phyloP scores from a whole-genome alignment of 1,284 basidiomycete genomes.

The Cutaneotrichosporon curvatum region DNA sequence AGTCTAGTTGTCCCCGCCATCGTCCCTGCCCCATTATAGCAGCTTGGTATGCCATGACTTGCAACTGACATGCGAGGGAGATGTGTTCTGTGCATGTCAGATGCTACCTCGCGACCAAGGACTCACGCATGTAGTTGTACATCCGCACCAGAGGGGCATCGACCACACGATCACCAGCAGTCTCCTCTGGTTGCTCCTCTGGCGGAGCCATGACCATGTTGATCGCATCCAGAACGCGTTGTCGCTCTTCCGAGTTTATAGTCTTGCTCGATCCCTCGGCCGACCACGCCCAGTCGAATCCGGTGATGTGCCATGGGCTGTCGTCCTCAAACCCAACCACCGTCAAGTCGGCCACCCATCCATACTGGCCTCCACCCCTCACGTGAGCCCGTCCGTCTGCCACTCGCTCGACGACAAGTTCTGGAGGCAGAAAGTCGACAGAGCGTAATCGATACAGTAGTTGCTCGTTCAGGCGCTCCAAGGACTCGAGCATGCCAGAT shows the following conservation, averaged over 20 bases:
- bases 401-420: constrained; percentile 30
- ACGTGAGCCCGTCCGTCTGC: constrained; percentile 33
- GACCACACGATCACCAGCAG: constrained; percentile 7
- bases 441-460: constrained; percentile 36
- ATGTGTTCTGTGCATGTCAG: constrained; percentile 29
- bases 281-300: constrained; percentile 39
- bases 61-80: constrained; percentile 38
- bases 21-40: constrained; percentile 27
- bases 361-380: constrained; percentile 21
- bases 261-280: constrained; percentile 14
- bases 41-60: constrained; percentile 34
- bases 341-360: constrained; percentile 35
- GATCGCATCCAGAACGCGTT: constrained; percentile 36
- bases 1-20: constrained; percentile 32
- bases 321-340: constrained; percentile 35
- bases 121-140: constrained; percentile 39
- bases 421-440: constrained; percentile 37
- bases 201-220: constrained; percentile 29
- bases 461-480: constrained; percentile 33
- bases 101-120: neutral
- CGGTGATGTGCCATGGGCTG: constrained; percentile 39
- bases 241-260: constrained; percentile 29
- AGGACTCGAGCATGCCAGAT: constrained; percentile 21
- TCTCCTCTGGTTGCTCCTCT: constrained; percentile 6
- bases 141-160: constrained; percentile 39